Base-by-base conservation (phyloP, 495 filamentous ascomycete genomes). In the Penicillium riverlandense region DNA sequence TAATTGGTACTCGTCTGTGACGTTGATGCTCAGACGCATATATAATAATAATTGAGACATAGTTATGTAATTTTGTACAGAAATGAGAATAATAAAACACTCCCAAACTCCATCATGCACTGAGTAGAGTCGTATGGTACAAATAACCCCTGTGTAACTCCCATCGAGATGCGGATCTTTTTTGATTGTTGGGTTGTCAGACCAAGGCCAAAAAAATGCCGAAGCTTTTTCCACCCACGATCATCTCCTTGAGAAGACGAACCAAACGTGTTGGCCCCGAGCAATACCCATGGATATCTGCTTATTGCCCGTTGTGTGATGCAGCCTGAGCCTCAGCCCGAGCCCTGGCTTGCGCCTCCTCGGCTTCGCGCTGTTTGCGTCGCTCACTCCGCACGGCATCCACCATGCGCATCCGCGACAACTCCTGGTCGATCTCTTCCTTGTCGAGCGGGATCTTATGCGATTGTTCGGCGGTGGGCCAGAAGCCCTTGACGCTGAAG, bases 401-500 rank as follows among this genome's bases (percentile, higher is more conserved):
- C 6, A 57, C 48, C 57, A 53, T 69, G 44, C 82, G 77, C 67
- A 96, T 71, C 45, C 88, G 70, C 54, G 88, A 71, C 30, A 94
- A 62, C 74, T 96, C 88, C 37, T 71, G 69, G 7, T 78, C 66
- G 46, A 96, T 90, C 67, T 99, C 92, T 31, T 95, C 91, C 48
- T 74, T 80, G 49, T 97, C 90, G 35, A 84, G 77, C 0, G 92
- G 92, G 39, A 99, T 88, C 58, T 76, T 86, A 65, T 99, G 85
- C 34, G 87, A 88, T 62, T 91, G 78, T 48, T 86, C 84, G 29
- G 80, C 71, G 52, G 82, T 86, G 15, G 92, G 92, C 92, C 92
- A 99, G 77, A 99, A 99, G 47, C 85, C 85, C 10, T 84, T 81
- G 1, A 95, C 86, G 36, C 74, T 58, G 72, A 99, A 99, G 47